Percentiles rank a stretch among this genome's conserved stretches.
Evolutionary conservation across 163 green algal species (phyloP).

Genomic region (Picocystis sp.): DNA sequence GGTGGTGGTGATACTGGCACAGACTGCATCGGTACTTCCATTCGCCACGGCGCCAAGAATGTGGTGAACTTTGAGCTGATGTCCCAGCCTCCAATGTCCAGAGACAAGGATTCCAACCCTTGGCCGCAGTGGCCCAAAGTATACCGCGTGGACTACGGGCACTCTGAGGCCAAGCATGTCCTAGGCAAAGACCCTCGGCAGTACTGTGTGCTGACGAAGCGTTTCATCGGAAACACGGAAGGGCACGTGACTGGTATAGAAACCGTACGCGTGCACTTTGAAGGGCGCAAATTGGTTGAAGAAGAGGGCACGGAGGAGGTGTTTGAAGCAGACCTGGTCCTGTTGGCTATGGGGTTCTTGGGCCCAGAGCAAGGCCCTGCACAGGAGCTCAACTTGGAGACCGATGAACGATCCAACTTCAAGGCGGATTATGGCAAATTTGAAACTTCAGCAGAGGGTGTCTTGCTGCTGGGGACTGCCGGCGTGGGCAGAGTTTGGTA

Average conservation of each 20-base stretch:
- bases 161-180: slow-evolving; percentile 56
- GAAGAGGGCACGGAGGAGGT: slow-evolving; percentile 31
- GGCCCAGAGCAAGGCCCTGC: slow-evolving; percentile 74
- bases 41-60: slow-evolving; percentile 58
- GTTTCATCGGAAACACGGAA: slow-evolving; percentile 60
- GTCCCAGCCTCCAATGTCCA: slow-evolving; percentile 47
- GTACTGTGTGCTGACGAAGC: slow-evolving; percentile 86
- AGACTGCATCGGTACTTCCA: slow-evolving; percentile 82
- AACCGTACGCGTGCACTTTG: slow-evolving; percentile 45
- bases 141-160: slow-evolving; percentile 78
- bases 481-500: slow-evolving; percentile 78
- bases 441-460: slow-evolving; percentile 64
- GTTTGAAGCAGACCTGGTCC: slow-evolving; percentile 72
- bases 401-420: slow-evolving; percentile 80
- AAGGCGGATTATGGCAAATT: slow-evolving; percentile 74
- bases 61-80: slow-evolving; percentile 90
- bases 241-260: slow-evolving; percentile 61
- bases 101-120: slow-evolving; percentile 52
- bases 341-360: slow-evolving; percentile 91
- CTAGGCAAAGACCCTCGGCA: slow-evolving; percentile 68
- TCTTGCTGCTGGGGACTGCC: slow-evolving; percentile 90
- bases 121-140: slow-evolving; percentile 80
- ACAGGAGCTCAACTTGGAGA: slow-evolving; percentile 49
- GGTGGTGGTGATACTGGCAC: slow-evolving; percentile 90
- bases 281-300: slow-evolving; percentile 43